phyloP scores from a whole-genome alignment of 2,329 filamentous ascomycete species.

The Westerdykella sp. region DNA sequence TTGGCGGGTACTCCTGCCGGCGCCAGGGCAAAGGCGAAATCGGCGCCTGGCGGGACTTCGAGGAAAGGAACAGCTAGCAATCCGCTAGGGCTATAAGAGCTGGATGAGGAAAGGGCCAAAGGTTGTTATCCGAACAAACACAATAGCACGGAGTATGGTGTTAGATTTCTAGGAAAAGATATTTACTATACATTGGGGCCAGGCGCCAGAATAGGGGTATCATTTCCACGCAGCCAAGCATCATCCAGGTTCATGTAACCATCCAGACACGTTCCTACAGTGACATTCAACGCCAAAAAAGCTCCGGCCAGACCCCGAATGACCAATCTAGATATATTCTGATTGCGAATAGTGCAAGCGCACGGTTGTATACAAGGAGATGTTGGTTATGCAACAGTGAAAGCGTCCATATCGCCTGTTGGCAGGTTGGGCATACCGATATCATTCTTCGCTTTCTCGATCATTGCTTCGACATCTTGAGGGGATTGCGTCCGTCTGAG shows the following conservation, averaged over 20 bases:
- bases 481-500: slow-evolving; percentile 19
- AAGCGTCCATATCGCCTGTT: slow-evolving; percentile 30
- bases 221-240: no score
- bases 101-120: not conserved
- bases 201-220: no score
- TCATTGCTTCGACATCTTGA: slow-evolving; percentile 24
- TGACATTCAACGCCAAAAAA: no score
- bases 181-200: no score
- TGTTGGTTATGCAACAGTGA: slow-evolving; percentile 13
- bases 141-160: no score
- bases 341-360: no score
- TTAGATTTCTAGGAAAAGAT: no score
- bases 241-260: no score
- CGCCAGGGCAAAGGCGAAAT: slow-evolving; percentile 22
- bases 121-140: no score
- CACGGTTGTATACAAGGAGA: slow-evolving; percentile 1
- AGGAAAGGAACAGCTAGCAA: slow-evolving; percentile 35
- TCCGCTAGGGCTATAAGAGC: slow-evolving; percentile 36
- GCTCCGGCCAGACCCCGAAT: no score
- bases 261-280: no score
- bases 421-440: slow-evolving; percentile 20
- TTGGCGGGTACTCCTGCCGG: slow-evolving; percentile 30
- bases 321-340: no score
- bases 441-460: slow-evolving; percentile 20
- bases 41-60: slow-evolving; percentile 15